Evolutionary conservation across 2,329 filamentous ascomycete genomes (phyloP), one percentile per base, ranked within the genome.

Genomic region (Aspergillus intermedius): DNA sequence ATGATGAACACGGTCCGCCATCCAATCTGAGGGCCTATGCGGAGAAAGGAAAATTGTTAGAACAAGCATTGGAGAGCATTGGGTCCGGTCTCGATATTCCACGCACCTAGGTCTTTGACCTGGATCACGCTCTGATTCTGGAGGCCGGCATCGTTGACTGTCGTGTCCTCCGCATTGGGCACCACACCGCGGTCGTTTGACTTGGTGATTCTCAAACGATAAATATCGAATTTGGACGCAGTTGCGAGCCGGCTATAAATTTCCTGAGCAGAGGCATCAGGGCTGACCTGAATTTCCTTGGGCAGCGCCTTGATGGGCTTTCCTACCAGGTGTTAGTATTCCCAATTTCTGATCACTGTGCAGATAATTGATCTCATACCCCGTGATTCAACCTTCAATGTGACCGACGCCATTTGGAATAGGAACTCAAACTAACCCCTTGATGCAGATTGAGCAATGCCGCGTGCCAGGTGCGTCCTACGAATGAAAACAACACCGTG

Each of bases 1-100:
- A 96, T 84, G 54, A 96, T 74, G 77, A 91, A 98, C 68, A 97
- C 91, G 52, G 88, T 93, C 55, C 83, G 84, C 93, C 93, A 98
- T 54, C 82, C 83, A 48, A 96, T 86, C 70, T 98, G 93, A 44
- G 84, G 81, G 13, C 93, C 90, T 95, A 55, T 44, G 42, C 23
- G 22, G 15, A 19, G 25, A 50, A 32, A 39, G 15, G 9, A 7
- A 21, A 12, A 4, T 37, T 41, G 19, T 43, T 40, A 45, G 10
- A 47, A 35, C 17, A 34, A 15, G 13, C 42, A 28, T 34, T 28
- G 42, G 35, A n/a, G 42, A 25, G 9, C 51, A 56, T 40, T 54
- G 28, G 37, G 23, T 46, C 17, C 12, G 9, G 3, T 21, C 17
- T 13, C 19, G 41, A 21, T 22, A 41, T 22, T 21, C 40, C 45